Evolutionary conservation across 2,329 filamentous ascomycete genomes (phyloP).

Genomic region (Camptophora hylomeconis): DNA sequence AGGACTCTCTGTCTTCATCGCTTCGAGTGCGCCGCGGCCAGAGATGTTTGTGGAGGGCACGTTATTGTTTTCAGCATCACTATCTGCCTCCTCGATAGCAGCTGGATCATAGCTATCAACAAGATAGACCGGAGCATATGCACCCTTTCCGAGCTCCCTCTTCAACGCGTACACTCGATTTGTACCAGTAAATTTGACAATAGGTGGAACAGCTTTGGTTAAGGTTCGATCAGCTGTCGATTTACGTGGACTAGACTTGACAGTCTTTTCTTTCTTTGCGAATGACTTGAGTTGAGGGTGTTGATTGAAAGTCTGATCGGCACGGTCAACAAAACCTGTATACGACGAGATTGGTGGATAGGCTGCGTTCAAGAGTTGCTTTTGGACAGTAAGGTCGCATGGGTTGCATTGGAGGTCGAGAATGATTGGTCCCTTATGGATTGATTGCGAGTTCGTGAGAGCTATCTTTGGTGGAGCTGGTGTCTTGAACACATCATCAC

Average conservation of each 20-base stretch:
- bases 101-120: slow-evolving; percentile 56
- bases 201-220: slow-evolving; percentile 46
- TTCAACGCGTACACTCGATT: slow-evolving; percentile 62
- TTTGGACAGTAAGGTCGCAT: slow-evolving; percentile 61
- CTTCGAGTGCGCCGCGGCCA: slow-evolving; percentile 56
- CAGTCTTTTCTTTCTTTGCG: slow-evolving; percentile 46
- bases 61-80: slow-evolving; percentile 34
- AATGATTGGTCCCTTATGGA: slow-evolving; percentile 53
- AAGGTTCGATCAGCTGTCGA: slow-evolving; percentile 44
- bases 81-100: slow-evolving; percentile 31
- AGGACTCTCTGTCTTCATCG: slow-evolving; percentile 87
- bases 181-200: slow-evolving; percentile 54
- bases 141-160: slow-evolving; percentile 79
- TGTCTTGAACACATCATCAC: slow-evolving; percentile 11
- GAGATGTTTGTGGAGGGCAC: slow-evolving; percentile 28
- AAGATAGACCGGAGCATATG: slow-evolving; percentile 90
- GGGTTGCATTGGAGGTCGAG: slow-evolving; percentile 80
- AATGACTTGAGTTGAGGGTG: slow-evolving; percentile 70
- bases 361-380: slow-evolving; percentile 60
- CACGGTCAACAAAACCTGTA: slow-evolving; percentile 66
- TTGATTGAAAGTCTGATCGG: slow-evolving; percentile 48
- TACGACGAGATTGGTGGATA: slow-evolving; percentile 64
- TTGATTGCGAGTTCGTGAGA: slow-evolving; percentile 20
- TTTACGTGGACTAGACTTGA: slow-evolving; percentile 26
- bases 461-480: slow-evolving; percentile 12